Percentiles rank a stretch among this genome's conserved stretches.
Evolutionary conservation across 2,329 filamentous ascomycete genomes (phyloP).

Genomic region (Apiospora arundinis): DNA sequence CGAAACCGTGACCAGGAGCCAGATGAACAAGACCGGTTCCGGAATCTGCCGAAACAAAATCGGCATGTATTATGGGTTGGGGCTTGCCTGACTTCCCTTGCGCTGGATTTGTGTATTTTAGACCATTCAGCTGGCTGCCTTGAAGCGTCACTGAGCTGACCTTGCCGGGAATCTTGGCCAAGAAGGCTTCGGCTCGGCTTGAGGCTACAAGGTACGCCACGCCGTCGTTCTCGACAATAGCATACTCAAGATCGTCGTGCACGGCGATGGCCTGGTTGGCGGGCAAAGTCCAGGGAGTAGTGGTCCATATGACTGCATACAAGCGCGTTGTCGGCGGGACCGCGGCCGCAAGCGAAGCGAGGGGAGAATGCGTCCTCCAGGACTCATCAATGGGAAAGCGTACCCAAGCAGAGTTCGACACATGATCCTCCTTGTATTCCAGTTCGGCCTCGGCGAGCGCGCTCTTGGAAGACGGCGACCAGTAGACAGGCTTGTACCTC

Average conservation of each 20-base stretch:
- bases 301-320: conserved; percentile 95
- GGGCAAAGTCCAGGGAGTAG: conserved; percentile 95
- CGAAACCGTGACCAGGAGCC: conserved; percentile 94
- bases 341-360: conserved; percentile 32
- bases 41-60: conserved; percentile 89
- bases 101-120: conserved; percentile 75
- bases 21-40: conserved; percentile 95
- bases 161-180: conserved; percentile 54
- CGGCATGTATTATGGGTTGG: conserved; percentile 79
- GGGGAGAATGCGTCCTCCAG: conserved; percentile 42
- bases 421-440: conserved; percentile 79
- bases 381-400: conserved; percentile 71
- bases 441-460: conserved; percentile 85
- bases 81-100: conserved; percentile 60
- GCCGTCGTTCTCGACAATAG: conserved; percentile 62
- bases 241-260: conserved; percentile 76
- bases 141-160: conserved; percentile 62
- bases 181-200: conserved; percentile 69
- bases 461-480: conserved; percentile 80
- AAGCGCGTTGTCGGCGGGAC: conserved; percentile 44
- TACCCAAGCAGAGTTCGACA: conserved; percentile 78
- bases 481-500: conserved; percentile 83
- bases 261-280: conserved; percentile 91
- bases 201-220: conserved; percentile 75
- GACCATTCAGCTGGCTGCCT: conserved; percentile 69